Base-by-base conservation (phyloP, 345 rosid genomes). In the Aegle marmelos region DNA sequence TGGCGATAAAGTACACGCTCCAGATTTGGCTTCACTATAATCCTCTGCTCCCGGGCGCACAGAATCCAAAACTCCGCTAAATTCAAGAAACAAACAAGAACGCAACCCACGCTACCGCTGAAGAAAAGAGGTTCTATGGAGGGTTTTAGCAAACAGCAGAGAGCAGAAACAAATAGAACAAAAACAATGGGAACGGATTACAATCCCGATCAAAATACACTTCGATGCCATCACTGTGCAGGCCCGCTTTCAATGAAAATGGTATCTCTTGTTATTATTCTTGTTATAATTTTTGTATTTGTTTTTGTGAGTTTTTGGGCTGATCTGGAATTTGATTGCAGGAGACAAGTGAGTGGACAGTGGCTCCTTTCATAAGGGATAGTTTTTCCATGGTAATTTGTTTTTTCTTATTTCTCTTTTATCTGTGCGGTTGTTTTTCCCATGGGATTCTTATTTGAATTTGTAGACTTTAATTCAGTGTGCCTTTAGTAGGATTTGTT, bases 271-370 rank as follows among this genome's bases (percentile, higher is more conserved):
- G 0, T 45, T 45, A 4, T 3, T 45, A 45, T 45, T 11, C 50
- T 45, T 13, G 5, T 13, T 45, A 45, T 45, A 45, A 45, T 45
- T 45, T 11, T 45, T 13, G 4, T 45, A 45, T 45, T 45, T 13
- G 17, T 13, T 45, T 45, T 45, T 45, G 50, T 13, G 50, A 45
- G 3, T 21, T 22, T 54, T 60, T 9, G 30, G 58, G 2, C 41
- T 70, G 48, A 16, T 68, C 41, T 37, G 28, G 36, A 30, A 2
- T 45, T 63, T 70, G 39, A 10, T 75, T 85, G 81, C 91, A 93
- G 99, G 95, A 92, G 86, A 91, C 98, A 9, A 93, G 91, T 84
- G 85, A 82, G 2, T 93, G 97, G 99, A 92, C 94, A 31, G 87
- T 93, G 68, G 73, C 91, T 48, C 97, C 98, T 17, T 85, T 95